Base-by-base conservation (phyloP, 352 stramenopile genomes). In the Globisporangium mamillatum region DNA sequence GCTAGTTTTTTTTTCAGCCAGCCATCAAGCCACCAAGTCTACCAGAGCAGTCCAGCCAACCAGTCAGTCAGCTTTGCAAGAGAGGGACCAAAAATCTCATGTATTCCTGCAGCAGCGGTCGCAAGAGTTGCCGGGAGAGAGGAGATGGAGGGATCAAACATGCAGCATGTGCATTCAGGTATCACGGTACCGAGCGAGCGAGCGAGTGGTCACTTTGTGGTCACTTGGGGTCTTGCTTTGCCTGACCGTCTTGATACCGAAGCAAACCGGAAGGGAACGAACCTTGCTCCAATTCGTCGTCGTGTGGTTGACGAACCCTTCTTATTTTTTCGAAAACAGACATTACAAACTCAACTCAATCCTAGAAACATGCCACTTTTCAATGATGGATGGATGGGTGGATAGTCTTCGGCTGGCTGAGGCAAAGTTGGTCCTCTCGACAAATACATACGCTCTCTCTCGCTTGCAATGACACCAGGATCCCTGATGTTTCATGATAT, bases 231-330 rank as follows among this genome's bases (percentile, higher is more conserved):
- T 48, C 20, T 18, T 48, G 38, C 20, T 20, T 48, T 20, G 38
- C 12, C 16, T 48, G 41, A 9, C 41, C 16, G 16, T 48, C 16
- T 48, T 44, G 36, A 44, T 44, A 16, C 36, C 1, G 16, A 48
- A 48, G 38, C 36, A 44, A 44, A 10, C 36, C 36, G 10, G 14
- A 4, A 12, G 38, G 38, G 36, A 44, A 14, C 34, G 34, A 36
- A 50, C 14, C 14, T 50, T n/a, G 41, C 4, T n/a, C 14, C 18
- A 22, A 22, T 22, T 10, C 44, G 6, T 52, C 18, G 44, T 52
- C 44, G 44, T 52, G 44, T 52, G 44, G 44, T 52, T 52, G 44
- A 52, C n/a, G 44, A 52, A 52, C 22, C 44, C 18, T 52, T 52
- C 44, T 52, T 52, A 22, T 52, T 52, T 52, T 52, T 20, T 46